Evolutionary conservation across 1,284 basidiomycete genomes (phyloP).

Genomic region (Meira miltonrushii): DNA sequence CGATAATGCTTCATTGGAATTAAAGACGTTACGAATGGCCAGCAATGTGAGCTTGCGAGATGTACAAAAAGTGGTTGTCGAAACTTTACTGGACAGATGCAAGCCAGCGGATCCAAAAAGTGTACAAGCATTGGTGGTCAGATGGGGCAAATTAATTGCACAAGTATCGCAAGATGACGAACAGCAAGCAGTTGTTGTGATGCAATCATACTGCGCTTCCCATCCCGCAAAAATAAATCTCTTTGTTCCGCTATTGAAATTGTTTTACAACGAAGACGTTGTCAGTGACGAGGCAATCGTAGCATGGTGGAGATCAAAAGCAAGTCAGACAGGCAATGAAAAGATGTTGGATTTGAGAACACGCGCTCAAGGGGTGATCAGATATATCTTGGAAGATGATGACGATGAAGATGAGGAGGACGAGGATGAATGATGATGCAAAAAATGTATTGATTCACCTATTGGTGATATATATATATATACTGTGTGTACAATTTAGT

Average conservation of each 20-base stretch:
- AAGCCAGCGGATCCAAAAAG: slow-evolving; percentile 26
- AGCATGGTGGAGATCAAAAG: slow-evolving; percentile 52
- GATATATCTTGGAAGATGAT: slow-evolving; percentile 52
- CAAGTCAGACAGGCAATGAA: slow-evolving; percentile 19
- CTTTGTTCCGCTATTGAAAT: slow-evolving; percentile 53
- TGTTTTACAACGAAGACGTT: slow-evolving; percentile 55
- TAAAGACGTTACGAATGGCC: slow-evolving; percentile 90
- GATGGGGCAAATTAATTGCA: slow-evolving; percentile 53
- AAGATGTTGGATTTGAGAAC: slow-evolving; percentile 49
- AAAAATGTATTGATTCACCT: too few species aligned
- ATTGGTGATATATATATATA: too few species aligned
- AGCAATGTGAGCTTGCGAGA: slow-evolving; percentile 74
- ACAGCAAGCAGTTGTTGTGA: slow-evolving; percentile 49
- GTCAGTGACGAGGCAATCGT: slow-evolving; percentile 54
- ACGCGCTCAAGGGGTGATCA: slow-evolving; percentile 52
- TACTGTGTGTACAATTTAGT: background rate
- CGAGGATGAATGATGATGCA: slow-evolving; percentile 12
- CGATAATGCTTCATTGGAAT: slow-evolving; percentile 83
- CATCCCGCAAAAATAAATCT: slow-evolving; percentile 28
- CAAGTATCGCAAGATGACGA: slow-evolving; percentile 51
- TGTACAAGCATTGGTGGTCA: slow-evolving; percentile 43
- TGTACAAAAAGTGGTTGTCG: slow-evolving; percentile 73
- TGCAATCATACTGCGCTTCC: slow-evolving; percentile 46
- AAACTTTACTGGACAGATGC: slow-evolving; percentile 45
- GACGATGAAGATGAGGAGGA: slow-evolving; percentile 51